These are phyloP conservation scores for Diplodia corticola DNA, from an alignment of 2,329 filamentous ascomycete genomes.

Conservation along the genomic window DNA sequence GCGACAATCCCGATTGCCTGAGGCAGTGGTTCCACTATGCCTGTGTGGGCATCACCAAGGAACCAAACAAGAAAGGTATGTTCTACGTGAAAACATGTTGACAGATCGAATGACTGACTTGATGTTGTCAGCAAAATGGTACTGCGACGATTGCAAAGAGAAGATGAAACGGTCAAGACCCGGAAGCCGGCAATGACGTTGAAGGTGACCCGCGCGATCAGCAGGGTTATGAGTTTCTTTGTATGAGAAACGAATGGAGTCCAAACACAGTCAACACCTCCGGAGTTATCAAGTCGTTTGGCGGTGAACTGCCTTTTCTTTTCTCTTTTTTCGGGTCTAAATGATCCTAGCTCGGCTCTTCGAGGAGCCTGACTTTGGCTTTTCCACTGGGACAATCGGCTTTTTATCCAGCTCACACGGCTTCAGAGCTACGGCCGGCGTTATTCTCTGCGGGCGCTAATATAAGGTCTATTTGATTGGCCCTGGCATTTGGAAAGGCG, in stretches of 20 bases:
- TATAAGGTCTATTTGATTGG: not conserved
- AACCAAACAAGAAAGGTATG: slow-evolving; percentile 55
- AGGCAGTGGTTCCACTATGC: slow-evolving; percentile 69
- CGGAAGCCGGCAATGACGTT: slow-evolving; percentile 16
- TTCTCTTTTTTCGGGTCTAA: not conserved
- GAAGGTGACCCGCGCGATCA: not conserved
- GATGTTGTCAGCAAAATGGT: slow-evolving; percentile 40
- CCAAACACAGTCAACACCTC: not conserved
- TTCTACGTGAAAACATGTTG: not conserved
- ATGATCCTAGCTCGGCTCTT: not conserved
- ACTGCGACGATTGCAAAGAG: slow-evolving; percentile 43
- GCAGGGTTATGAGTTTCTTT: not conserved
- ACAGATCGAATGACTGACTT: not conserved
- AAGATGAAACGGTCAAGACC: slow-evolving; percentile 23
- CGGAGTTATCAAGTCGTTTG: not conserved
- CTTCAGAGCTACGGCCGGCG: not conserved
- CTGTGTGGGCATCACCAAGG: slow-evolving; percentile 62
- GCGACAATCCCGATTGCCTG: slow-evolving; percentile 64
- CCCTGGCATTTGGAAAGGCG: not conserved
- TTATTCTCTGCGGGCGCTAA: not conserved
- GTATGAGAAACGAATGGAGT: not conserved
- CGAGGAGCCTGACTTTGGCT: not conserved
- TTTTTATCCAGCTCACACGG: not conserved
- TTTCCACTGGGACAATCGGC: not conserved
- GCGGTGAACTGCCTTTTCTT: not conserved